Base-by-base conservation (phyloP, 163 green algal species). In the Chlorella variabilis region DNA sequence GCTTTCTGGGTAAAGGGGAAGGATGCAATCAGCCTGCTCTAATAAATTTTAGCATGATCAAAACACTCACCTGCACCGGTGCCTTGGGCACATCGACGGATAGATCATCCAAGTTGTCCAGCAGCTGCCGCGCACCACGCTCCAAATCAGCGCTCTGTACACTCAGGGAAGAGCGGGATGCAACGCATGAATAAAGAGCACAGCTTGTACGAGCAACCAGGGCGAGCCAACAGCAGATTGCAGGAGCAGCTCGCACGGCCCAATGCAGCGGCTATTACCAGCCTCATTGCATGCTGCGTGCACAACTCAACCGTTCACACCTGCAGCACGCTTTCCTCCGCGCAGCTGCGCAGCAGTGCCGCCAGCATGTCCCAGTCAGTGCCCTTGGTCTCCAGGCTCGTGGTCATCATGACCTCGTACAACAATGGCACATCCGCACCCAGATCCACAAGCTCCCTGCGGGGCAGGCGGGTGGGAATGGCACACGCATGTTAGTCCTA, bases 41-140 rank as follows among this genome's bases (percentile, higher is more conserved):
- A n/a, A n/a, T n/a, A n/a, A n/a, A n/a, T n/a, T 21, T 73, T 38
- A 11, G 59, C 39, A 58, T 8, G 27, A 20, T 23, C 31, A 36
- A 20, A 21, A 11, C 29, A 3, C 80, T 75, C 36, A 93, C 63
- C 80, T 88, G 79, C 58, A 74, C 13, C 33, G 84, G 75, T 45
- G 87, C 87, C 66, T 88, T 88, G 33, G 90, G 89, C 17, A 84
- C 80, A 81, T 94, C 90, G 8, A 85, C 81, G 21, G 82, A 27
- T 34, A 85, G 36, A 73, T 93, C 89, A 25, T 89, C 87, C 49
- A 94, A 73, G 27, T 76, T 68, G 49, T 91, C 81, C 54, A 93
- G 71, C 58, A 92, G 41, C 42, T 25, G 48, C 9, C 69, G 67
- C 23, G 80, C 31, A 34, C 87, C 87, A 3, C 29, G 18, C 34